Evolutionary conservation across 345 rosid species (phyloP).

Genomic region (Eucalyptus tenuipes): DNA sequence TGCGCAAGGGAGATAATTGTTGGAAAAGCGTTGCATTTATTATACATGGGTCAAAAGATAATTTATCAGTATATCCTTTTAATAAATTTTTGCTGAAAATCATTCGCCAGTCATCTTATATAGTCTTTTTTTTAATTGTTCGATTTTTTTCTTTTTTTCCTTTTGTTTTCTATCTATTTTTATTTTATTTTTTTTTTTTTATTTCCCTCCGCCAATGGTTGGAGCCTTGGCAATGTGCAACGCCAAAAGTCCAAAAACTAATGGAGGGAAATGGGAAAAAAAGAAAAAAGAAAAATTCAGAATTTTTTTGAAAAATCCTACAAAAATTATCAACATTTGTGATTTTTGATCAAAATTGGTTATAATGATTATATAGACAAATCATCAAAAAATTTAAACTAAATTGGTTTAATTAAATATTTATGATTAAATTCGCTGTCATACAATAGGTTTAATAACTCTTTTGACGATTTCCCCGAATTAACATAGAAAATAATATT

Average conservation of each 20-base stretch:
- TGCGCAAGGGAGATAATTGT: fast-evolving
- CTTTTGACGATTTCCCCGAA: neutral
- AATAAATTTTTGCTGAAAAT: neutral
- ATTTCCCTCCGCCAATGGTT: fast-evolving
- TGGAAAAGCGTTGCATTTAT: fast-evolving
- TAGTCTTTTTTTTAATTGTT: neutral
- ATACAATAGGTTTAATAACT: neutral
- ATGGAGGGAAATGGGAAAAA: neutral
- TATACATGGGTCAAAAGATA: fast-evolving
- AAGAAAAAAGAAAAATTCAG: fast-evolving
- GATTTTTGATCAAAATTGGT: fast-evolving
- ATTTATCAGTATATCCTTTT: fast-evolving
- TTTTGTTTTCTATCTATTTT: neutral
- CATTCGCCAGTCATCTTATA: neutral
- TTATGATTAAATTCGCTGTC: fast-evolving
- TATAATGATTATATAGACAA: fast-evolving
- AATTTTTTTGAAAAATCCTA: fast-evolving
- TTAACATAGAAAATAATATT: neutral
- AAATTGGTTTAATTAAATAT: neutral
- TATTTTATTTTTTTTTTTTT: fast-evolving
- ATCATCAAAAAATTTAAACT: neutral
- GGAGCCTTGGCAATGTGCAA: neutral
- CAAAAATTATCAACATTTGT: fast-evolving
- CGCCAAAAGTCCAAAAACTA: fast-evolving
- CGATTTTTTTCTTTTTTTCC: neutral